These are phyloP conservation scores for Rhizophagus prolifer DNA, from an alignment of 192 early-diverging fungal species.

Conservation along the genomic window DNA sequence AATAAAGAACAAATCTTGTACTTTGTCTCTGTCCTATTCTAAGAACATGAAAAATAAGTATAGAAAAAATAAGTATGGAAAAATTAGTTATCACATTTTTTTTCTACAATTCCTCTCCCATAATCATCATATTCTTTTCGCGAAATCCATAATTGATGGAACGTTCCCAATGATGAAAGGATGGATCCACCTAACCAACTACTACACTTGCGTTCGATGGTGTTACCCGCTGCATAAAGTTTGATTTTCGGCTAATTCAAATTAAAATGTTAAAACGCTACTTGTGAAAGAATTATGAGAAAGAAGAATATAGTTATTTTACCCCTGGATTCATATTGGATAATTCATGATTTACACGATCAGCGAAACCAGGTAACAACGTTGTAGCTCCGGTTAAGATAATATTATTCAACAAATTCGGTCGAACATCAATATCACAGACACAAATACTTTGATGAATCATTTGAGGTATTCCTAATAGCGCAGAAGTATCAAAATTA, in stretches of 20 bases:
- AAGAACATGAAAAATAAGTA: too few species aligned
- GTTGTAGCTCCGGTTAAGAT: slow-evolving; percentile 91
- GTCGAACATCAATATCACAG: slow-evolving; percentile 88
- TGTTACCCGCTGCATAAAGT: slow-evolving; percentile 73
- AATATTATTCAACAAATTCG: slow-evolving; percentile 76
- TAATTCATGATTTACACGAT: slow-evolving; percentile 78
- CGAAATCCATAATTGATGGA: slow-evolving; percentile 99
- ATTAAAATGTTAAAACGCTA: neutral
- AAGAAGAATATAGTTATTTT: slow-evolving; percentile 30
- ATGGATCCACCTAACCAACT: slow-evolving; percentile 98
- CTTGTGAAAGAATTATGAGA: neutral
- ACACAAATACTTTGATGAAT: slow-evolving; percentile 67
- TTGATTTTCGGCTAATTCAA: slow-evolving; percentile 58
- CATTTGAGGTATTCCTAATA: slow-evolving; percentile 70
- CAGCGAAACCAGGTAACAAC: slow-evolving; percentile 82
- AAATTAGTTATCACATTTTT: slow-evolving; percentile 59
- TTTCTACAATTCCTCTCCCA: slow-evolving; percentile 82
- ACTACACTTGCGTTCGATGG: slow-evolving; percentile 86
- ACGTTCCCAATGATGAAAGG: slow-evolving; percentile 90
- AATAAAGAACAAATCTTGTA: too few species aligned
- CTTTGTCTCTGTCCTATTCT: too few species aligned
- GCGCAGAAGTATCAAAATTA: slow-evolving; percentile 7
- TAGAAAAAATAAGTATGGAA: too few species aligned
- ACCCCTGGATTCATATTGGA: slow-evolving; percentile 65
- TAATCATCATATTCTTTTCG: slow-evolving; percentile 92